Percentiles rank a stretch among this genome's conserved stretches.
Conservation (phyloP, 192 early-diverging fungal species). For the Mortierella alpina region DNA sequence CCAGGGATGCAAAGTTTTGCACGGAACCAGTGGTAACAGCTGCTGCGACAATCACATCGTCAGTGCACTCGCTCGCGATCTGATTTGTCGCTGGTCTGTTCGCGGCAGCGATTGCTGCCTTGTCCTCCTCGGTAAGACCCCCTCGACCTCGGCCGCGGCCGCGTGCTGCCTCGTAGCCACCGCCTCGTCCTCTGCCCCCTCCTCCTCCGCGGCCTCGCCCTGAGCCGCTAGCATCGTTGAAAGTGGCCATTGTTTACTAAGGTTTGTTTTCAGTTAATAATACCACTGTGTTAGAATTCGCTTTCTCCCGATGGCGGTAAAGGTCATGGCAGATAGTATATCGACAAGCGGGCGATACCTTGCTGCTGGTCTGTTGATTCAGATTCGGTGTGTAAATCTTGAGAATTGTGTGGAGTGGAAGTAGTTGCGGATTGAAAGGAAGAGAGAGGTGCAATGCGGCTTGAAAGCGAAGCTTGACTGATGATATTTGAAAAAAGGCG, state of each 20-base stretch:
- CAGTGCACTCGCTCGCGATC: conserved; percentile 39
- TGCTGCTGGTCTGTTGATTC: neutral
- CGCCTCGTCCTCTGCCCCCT: no score
- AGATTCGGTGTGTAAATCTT: no score
- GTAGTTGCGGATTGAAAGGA: no score
- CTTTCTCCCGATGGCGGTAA: neutral
- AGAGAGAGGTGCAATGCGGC: no score
- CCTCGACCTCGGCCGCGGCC: conserved; percentile 2
- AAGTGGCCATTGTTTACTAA: no score
- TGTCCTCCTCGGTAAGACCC: neutral
- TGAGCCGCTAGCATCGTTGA: no score
- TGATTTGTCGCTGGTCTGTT: conserved; percentile 11
- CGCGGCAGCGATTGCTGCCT: conserved; percentile 5
- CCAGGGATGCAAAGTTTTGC: conserved; percentile 6
- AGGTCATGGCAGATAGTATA: neutral
- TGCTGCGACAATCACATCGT: conserved; percentile 28
- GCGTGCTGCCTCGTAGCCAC: neutral
- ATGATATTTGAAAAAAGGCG: no score
- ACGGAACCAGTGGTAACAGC: neutral
- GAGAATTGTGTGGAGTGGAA: no score
- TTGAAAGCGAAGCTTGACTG: no score
- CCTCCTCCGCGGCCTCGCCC: no score
- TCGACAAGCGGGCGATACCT: no score
- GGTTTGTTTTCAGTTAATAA: no score
- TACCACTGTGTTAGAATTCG: neutral